phyloP scores from a whole-genome alignment of 2,329 filamentous ascomycete genomes.

The Microthyrium microscopicum region DNA sequence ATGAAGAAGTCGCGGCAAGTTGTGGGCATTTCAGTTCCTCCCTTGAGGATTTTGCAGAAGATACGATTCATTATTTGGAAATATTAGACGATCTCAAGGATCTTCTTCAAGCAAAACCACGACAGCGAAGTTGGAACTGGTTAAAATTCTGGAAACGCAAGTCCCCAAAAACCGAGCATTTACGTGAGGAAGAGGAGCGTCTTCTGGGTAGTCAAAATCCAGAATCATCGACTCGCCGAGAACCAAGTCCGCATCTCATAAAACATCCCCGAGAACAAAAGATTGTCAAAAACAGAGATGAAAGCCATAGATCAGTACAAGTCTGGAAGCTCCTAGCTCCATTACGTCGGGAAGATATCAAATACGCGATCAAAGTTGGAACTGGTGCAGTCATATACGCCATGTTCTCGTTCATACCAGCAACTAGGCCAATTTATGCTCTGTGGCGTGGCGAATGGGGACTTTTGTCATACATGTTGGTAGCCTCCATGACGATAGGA shows the following conservation, averaged over 20 bases:
- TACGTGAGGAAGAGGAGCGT: too few species aligned
- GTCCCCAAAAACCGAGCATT: too few species aligned
- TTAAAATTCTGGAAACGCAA: constrained; percentile 52
- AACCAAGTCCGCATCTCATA: background rate
- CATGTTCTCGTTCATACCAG: constrained; percentile 67
- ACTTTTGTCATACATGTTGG: constrained; percentile 90
- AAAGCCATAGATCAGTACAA: constrained; percentile 5
- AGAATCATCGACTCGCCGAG: too few species aligned
- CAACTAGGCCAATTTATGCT: constrained; percentile 63
- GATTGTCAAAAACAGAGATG: constrained; percentile 9
- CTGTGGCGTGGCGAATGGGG: constrained; percentile 96
- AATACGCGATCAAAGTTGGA: constrained; percentile 84
- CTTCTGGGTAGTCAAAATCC: too few species aligned
- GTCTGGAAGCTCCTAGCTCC: too few species aligned
- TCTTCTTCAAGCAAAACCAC: constrained; percentile 44
- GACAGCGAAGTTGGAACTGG: constrained; percentile 65
- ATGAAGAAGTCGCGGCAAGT: constrained; percentile 93
- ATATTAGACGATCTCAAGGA: constrained; percentile 78
- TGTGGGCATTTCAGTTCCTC: constrained; percentile 95
- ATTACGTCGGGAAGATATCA: constrained; percentile 49
- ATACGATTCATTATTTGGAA: constrained; percentile 67
- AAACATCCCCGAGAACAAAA: constrained; percentile 42
- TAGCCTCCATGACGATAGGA: constrained; percentile 94
- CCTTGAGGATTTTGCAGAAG: constrained; percentile 76
- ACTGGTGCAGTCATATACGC: constrained; percentile 80